Base-by-base conservation (phyloP, 2,329 filamentous ascomycete genomes). In the Boeremia lycopersici region DNA sequence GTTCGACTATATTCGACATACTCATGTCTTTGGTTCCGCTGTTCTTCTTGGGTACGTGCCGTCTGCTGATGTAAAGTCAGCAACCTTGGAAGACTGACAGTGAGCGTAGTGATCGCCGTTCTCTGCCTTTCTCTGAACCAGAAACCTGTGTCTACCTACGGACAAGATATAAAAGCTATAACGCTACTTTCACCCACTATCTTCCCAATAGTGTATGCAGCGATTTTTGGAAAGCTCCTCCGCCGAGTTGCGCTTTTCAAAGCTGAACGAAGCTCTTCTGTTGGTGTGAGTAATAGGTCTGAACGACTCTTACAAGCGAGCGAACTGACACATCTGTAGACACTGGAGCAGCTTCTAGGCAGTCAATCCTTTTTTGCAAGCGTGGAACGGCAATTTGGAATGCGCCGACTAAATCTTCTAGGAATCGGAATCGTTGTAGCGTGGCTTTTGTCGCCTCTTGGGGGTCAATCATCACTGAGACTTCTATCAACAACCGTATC, bases 381-480 rank as follows among this genome's bases (percentile, higher is more conserved):
- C 10, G 19, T 49, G 17, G 46, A 49, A n/a, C 26, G 46, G 19
- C 46, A 49, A 29, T 34, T 49, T 8, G 25, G 28, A 4, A 15
- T 49, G 12, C 46, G 38, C 17, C 43, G 35, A 1, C 10, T 41
- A 6, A 28, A 28, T 9, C 26, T 53, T 8, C 30, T 47, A 2
- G 50, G 50, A 10, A 29, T 36, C 3, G 29, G 15, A 4, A 53
- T 53, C 23, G 2, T 53, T 5, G 10, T 30, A 3, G 36, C 50
- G 10, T 53, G 50, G 50, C 36, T 53, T 8, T 19, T 53, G 25
- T 53, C 50, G 10, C 50, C 50, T 34, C n/a, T 53, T 6, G 50
- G 50, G 6, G 50, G 50, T 9, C 50, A 53, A 31, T 35, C 43
- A 1, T 53, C 50, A 6, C 26, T 53, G 29, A 44, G 50, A 17